These are phyloP conservation scores for Phytophthora europaea DNA, from an alignment of 352 stramenopile genomes.

Conservation along the genomic window DNA sequence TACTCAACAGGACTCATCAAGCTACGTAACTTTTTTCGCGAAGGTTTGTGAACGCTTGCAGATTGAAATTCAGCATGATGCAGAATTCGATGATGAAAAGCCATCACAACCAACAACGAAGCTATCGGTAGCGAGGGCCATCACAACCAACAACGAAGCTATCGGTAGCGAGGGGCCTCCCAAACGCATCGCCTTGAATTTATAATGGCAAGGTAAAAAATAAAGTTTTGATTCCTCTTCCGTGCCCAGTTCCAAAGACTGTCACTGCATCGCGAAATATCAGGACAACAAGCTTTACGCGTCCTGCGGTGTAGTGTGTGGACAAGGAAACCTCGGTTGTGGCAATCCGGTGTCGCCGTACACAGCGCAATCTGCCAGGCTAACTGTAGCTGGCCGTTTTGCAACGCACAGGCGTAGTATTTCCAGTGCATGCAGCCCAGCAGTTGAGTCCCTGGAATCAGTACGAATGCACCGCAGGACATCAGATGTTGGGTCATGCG, in stretches of 20 bases:
- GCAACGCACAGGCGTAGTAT: conserved; percentile 4
- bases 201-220: conserved; percentile 4
- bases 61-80: conserved; percentile 7
- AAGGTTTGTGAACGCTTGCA: conserved; percentile 23
- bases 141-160: not conserved
- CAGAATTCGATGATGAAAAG: not conserved
- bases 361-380: not conserved
- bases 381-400: conserved; percentile 34
- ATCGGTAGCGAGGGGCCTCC: not conserved
- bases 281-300: not conserved
- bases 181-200: conserved; percentile 17
- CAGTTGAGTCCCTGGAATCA: not conserved
- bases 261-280: not conserved
- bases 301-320: not conserved
- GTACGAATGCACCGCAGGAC: conserved; percentile 13
- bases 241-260: not conserved
- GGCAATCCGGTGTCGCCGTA: conserved; percentile 17
- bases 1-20: not conserved
- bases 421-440: not conserved
- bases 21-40: conserved; percentile 14
- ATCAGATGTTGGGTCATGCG: not conserved
- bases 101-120: not conserved
- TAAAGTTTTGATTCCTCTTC: conserved; percentile 18
- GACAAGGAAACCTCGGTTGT: not conserved
- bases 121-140: too few relatives aligned